A percentile compares a stretch with the other conserved stretches of the same genome.
Conservation (phyloP, 768 basidiomycete species). For the Kwoniella botswanensis region DNA sequence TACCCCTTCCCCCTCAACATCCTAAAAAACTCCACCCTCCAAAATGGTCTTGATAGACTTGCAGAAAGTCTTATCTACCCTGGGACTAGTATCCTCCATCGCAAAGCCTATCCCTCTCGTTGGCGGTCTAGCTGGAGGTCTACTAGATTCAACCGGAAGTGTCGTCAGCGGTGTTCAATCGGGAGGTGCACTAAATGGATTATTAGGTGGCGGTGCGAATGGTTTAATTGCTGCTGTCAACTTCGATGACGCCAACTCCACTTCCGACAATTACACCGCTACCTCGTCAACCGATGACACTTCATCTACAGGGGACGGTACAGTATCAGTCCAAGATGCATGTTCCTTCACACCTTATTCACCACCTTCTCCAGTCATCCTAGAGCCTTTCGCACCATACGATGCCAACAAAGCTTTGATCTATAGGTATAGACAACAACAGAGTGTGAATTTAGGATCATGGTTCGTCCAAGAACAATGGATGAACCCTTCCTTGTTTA, state of each 20-base stretch:
- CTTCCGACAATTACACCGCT: background rate
- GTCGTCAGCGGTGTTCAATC: conserved; percentile 20
- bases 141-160: conserved; percentile 34
- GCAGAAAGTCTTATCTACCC: conserved; percentile 33
- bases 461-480: conserved; percentile 77
- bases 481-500: conserved; percentile 73
- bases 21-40: background rate
- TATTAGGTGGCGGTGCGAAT: conserved; percentile 25
- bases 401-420: conserved; percentile 64
- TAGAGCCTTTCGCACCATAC: conserved; percentile 63
- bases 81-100: conserved; percentile 43
- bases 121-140: conserved; percentile 27
- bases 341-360: conserved; percentile 39
- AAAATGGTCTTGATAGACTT: conserved; percentile 45
- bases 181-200: conserved; percentile 25
- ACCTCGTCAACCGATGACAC: conserved; percentile 1
- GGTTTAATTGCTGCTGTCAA: conserved; percentile 28
- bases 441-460: conserved; percentile 70
- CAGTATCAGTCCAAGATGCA: conserved; percentile 5
- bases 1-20: background rate
- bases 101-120: conserved; percentile 36
- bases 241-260: conserved; percentile 11
- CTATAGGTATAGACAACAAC: conserved; percentile 69
- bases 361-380: conserved; percentile 37
- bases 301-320: background rate